Evolutionary conservation across 2,329 filamentous ascomycete genomes (phyloP).

Genomic region (Fusarium xylarioides): DNA sequence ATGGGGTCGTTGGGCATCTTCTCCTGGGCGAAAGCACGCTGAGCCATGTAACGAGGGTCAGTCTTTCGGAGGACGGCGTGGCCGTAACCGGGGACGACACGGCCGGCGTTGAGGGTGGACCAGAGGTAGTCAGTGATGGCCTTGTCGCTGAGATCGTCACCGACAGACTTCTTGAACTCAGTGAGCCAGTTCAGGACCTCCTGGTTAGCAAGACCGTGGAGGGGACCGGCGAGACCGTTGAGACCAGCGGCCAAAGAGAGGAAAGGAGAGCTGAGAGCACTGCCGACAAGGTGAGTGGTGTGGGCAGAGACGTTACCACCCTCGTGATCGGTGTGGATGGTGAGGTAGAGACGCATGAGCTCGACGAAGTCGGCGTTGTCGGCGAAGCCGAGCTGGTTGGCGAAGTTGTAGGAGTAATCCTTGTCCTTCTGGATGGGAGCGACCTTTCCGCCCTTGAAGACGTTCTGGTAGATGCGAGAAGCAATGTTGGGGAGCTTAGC

Average conservation of each 20-base stretch:
- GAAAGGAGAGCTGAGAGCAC: constrained; percentile 95
- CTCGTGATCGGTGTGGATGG: constrained; percentile 99
- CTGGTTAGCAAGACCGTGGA: constrained; percentile 99
- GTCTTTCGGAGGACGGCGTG: constrained; percentile 99
- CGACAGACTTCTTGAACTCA: constrained; percentile 96
- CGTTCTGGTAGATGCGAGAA: constrained; percentile 98
- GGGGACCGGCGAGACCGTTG: constrained; percentile 96
- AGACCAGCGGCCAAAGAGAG: constrained; percentile 95
- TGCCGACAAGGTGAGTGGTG: constrained; percentile 98
- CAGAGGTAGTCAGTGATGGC: constrained; percentile 99
- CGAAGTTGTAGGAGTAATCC: constrained; percentile 99
- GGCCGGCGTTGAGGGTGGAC: constrained; percentile 93
- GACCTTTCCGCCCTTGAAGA: constrained; percentile 99
- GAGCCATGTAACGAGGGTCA: constrained; percentile 97
- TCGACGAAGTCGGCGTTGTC: constrained; percentile 97
- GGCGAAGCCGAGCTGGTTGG: constrained; percentile 98
- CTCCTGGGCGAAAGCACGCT: constrained; percentile 94
- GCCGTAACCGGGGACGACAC: constrained; percentile 97
- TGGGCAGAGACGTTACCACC: constrained; percentile 98
- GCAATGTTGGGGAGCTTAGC: constrained; percentile 99
- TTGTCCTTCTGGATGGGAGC: constrained; percentile 96
- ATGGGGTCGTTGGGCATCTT: constrained; percentile 97
- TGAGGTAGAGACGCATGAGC: constrained; percentile 98
- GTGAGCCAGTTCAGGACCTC: constrained; percentile 99
- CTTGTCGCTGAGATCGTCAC: constrained; percentile 94